Evolutionary conservation across 495 filamentous ascomycete genomes (phyloP).

Genomic region (Daldinia bambusicola): DNA sequence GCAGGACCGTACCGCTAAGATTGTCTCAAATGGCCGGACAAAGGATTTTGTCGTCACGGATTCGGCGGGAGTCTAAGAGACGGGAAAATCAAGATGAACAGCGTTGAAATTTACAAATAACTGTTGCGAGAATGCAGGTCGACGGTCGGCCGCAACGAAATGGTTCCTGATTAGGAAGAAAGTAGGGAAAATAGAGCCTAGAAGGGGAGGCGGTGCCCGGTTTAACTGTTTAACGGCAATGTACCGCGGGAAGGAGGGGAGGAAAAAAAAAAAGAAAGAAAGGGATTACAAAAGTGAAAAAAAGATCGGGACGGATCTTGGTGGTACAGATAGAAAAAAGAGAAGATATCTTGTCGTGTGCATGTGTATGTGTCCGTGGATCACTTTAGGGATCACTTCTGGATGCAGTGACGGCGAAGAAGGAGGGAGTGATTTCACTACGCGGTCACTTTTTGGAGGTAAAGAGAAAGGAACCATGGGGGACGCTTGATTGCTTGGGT

Average conservation of each 20-base stretch:
- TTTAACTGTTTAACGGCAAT: neutral
- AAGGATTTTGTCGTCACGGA: conserved; percentile 28
- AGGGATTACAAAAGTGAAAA: conserved; percentile 33
- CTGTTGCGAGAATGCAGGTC: conserved; percentile 1
- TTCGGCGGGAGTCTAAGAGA: conserved; percentile 19
- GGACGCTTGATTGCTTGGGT: conserved; percentile 37
- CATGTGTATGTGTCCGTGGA: conserved; percentile 25
- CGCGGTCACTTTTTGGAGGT: conserved; percentile 31
- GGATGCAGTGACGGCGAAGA: conserved; percentile 34
- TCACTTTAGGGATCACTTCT: conserved; percentile 20
- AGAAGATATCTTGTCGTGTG: conserved; percentile 23
- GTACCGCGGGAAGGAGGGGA: conserved; percentile 10
- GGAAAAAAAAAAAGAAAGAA: conserved; percentile 6
- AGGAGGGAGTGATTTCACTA: conserved; percentile 29
- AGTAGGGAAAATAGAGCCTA: conserved; percentile 6
- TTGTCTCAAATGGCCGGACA: conserved; percentile 31
- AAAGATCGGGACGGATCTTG: conserved; percentile 11
- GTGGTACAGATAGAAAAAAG: conserved; percentile 34
- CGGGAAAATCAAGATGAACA: conserved; percentile 1
- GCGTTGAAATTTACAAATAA: neutral
- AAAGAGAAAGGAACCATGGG: conserved; percentile 31
- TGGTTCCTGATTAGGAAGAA: conserved; percentile 2
- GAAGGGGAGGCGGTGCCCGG: conserved; percentile 12
- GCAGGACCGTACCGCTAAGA: conserved; percentile 25
- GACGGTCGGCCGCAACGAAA: conserved; percentile 8